These are phyloP conservation scores for Candida michaelii DNA, from an alignment of 805 yeast species.

Conservation along the genomic window DNA sequence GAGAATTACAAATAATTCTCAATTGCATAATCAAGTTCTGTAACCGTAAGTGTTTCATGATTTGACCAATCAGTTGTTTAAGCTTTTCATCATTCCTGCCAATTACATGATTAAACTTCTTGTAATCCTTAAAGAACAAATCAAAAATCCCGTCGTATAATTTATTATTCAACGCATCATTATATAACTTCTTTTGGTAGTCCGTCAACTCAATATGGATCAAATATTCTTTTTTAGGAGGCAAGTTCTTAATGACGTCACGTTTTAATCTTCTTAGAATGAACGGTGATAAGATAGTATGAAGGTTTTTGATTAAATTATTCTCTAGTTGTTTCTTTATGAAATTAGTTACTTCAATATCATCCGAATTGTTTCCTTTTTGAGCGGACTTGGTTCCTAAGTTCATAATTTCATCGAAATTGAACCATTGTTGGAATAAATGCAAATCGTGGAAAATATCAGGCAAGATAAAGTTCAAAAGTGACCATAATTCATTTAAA, in stretches of 20 bases:
- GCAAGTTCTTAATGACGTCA: slow-evolving; percentile 67
- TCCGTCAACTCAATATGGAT: slow-evolving; percentile 68
- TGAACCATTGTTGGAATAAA: slow-evolving; percentile 92
- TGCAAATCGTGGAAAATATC: slow-evolving; percentile 90
- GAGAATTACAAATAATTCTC: slow-evolving; percentile 81
- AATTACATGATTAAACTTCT: slow-evolving; percentile 35
- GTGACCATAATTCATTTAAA: slow-evolving; percentile 86
- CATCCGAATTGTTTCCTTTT: slow-evolving; percentile 7
- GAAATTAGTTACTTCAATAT: slow-evolving; percentile 44
- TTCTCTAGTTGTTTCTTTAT: slow-evolving; percentile 54
- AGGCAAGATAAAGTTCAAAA: slow-evolving; percentile 86
- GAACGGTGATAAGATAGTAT: slow-evolving; percentile 86
- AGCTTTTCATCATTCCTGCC: slow-evolving; percentile 7
- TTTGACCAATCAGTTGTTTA: slow-evolving; percentile 3
- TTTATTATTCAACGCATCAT: slow-evolving; percentile 45
- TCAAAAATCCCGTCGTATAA: slow-evolving; percentile 47
- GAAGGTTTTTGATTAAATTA: slow-evolving; percentile 71
- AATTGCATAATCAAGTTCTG: slow-evolving; percentile 80
- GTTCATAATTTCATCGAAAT: slow-evolving; percentile 60
- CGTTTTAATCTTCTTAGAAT: slow-evolving; percentile 77
- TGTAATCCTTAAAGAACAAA: slow-evolving; percentile 51
- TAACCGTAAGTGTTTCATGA: slow-evolving; percentile 25
- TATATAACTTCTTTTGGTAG: slow-evolving; percentile 64
- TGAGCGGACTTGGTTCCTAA: slow-evolving; percentile 14
- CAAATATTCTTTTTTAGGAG: slow-evolving; percentile 87